phyloP scores from a whole-genome alignment of 176 grass and related monocot species.

The Bonia amplexicaulis region DNA sequence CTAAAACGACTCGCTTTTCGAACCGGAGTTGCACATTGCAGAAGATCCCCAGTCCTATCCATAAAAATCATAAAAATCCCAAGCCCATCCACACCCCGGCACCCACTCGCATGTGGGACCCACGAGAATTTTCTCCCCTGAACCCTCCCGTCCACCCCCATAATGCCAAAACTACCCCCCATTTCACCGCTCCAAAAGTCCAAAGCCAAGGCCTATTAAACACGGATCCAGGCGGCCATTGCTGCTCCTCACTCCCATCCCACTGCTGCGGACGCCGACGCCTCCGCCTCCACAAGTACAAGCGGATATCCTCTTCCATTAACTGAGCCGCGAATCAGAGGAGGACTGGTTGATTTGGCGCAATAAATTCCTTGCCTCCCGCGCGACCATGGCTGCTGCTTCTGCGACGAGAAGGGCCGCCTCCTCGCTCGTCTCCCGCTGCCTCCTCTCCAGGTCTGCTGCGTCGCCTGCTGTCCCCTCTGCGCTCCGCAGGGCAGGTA shows the following conservation, averaged over 20 bases:
- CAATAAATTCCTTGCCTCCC: slow-evolving; percentile 14
- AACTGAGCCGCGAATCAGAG: not conserved
- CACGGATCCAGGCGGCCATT: not conserved
- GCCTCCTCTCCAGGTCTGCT: slow-evolving; percentile 29
- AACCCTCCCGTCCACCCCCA: not conserved
- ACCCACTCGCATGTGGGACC: not conserved
- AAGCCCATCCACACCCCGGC: not conserved
- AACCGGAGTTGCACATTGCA: no score
- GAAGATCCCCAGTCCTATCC: no score
- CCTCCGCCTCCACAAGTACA: not conserved
- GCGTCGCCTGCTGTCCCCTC: slow-evolving; percentile 26
- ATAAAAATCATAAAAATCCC: not conserved
- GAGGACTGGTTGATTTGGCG: not conserved
- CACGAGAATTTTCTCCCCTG: not conserved
- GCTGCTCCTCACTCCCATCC: not conserved
- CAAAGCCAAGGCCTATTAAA: not conserved
- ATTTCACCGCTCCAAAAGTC: not conserved
- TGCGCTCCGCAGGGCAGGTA: slow-evolving; percentile 46
- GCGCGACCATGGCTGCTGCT: slow-evolving; percentile 23
- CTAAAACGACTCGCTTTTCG: no score
- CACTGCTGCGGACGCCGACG: not conserved
- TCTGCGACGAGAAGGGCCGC: slow-evolving; percentile 37
- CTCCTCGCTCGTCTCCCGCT: slow-evolving; percentile 61
- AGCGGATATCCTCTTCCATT: slow-evolving; percentile 1
- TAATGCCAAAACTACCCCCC: not conserved